Percentiles rank a stretch among this genome's conserved stretches.
These are phyloP conservation scores for Lactarius vividus DNA, from an alignment of 768 basidiomycete species.

Conservation along the genomic window DNA sequence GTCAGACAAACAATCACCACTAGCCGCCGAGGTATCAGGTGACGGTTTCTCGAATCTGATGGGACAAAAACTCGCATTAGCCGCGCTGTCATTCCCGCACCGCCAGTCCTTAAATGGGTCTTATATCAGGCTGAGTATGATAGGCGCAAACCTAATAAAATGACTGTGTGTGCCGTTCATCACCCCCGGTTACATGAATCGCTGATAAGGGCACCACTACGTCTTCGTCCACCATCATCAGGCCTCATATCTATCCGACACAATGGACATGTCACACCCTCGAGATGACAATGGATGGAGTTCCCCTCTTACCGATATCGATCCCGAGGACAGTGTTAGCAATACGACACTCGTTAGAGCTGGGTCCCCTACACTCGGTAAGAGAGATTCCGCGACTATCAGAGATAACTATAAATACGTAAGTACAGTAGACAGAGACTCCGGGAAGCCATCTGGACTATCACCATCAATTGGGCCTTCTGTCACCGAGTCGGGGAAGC, in stretches of 20 bases:
- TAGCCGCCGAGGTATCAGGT: conserved; percentile 41
- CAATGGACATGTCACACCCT: conserved; percentile 22
- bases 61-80: conserved; percentile 40
- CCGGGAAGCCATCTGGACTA: neutral
- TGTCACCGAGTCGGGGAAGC: neutral
- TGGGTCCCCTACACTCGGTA: conserved; percentile 16
- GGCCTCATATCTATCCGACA: neutral
- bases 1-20: conserved; percentile 19
- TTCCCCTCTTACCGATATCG: conserved; percentile 14
- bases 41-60: conserved; percentile 32
- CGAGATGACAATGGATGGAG: neutral
- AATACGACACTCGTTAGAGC: conserved; percentile 8
- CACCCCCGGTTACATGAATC: neutral
- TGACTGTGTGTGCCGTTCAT: conserved; percentile 8
- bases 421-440: neutral
- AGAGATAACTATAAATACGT: conserved; percentile 2
- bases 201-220: conserved; percentile 1
- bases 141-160: neutral
- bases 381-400: neutral
- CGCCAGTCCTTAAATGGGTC: conserved; percentile 47
- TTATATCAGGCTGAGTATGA: conserved; percentile 45
- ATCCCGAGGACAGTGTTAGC: conserved; percentile 19
- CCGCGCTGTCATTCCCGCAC: conserved; percentile 46
- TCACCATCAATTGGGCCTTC: neutral
- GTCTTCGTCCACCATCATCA: conserved; percentile 9